A percentile compares a stretch with the other conserved stretches of the same genome.
These are phyloP conservation scores for Hyphopichia pseudoburtonii DNA, from an alignment of 1,139 yeast genomes.

Conservation along the genomic window DNA sequence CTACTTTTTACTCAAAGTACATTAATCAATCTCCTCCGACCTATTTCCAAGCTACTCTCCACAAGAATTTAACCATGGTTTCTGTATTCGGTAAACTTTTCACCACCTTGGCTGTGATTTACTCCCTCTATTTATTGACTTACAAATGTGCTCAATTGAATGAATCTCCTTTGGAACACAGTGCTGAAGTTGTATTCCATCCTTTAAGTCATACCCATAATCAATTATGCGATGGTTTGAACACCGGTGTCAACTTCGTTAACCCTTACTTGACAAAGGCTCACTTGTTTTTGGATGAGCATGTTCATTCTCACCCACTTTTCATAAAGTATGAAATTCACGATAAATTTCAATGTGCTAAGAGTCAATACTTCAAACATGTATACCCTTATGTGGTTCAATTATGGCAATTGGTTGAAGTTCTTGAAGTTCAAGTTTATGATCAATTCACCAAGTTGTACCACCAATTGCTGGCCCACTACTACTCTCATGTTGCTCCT, in stretches of 20 bases:
- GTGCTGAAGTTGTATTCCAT: slow-evolving; percentile 31
- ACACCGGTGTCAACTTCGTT: slow-evolving; percentile 26
- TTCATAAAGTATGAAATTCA: slow-evolving; percentile 36
- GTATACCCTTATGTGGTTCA: slow-evolving; percentile 30
- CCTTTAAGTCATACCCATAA: slow-evolving; percentile 40
- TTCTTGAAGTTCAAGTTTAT: slow-evolving; percentile 27
- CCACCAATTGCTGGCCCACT: slow-evolving; percentile 4
- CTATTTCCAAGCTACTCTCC: neutral
- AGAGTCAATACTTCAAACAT: slow-evolving; percentile 16
- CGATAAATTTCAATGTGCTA: slow-evolving; percentile 22
- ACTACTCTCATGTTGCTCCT: slow-evolving; percentile 3
- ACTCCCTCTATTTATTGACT: slow-evolving; percentile 37
- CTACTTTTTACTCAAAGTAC: neutral
- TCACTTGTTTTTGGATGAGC: slow-evolving; percentile 32
- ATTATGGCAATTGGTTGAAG: slow-evolving; percentile 31
- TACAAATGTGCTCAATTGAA: slow-evolving; percentile 42
- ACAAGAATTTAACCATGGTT: slow-evolving; percentile 6
- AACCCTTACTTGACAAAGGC: slow-evolving; percentile 33
- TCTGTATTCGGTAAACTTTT: slow-evolving; percentile 17
- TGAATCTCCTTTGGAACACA: slow-evolving; percentile 31
- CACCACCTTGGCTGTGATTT: slow-evolving; percentile 30
- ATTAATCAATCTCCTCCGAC: neutral
- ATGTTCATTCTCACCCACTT: slow-evolving; percentile 37
- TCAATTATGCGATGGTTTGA: slow-evolving; percentile 36
- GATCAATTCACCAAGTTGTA: slow-evolving; percentile 18